Percentiles rank a stretch among this genome's conserved stretches.
Conservation (phyloP, 345 rosid genomes). For the Syzygium jambos region DNA sequence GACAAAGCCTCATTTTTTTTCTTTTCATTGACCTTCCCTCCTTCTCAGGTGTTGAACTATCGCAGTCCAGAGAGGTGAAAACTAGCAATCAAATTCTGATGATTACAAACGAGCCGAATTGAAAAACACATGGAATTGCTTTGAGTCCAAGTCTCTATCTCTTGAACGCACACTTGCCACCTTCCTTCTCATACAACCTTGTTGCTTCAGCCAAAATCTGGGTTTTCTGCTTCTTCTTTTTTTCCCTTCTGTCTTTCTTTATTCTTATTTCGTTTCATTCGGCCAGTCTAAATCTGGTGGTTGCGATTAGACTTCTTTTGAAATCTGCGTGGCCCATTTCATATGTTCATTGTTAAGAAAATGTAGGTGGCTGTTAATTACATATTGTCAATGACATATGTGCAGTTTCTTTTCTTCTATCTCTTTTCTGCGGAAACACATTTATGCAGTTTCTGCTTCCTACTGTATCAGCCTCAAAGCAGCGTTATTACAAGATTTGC, state of each 20-base stretch:
- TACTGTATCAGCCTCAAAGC: neutral
- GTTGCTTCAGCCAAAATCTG: neutral
- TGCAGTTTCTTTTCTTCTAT: neutral
- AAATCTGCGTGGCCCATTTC: neutral
- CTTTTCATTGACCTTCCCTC: neutral
- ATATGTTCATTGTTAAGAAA: neutral
- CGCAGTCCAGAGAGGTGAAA: constrained; percentile 21
- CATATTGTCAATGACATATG: neutral
- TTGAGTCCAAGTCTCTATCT: neutral
- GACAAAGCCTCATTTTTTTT: neutral
- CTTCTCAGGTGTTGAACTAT: constrained; percentile 18
- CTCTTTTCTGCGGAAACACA: neutral
- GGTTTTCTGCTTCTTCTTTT: neutral
- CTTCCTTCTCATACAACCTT: neutral
- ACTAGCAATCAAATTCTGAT: constrained; percentile 9
- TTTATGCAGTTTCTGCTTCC: neutral
- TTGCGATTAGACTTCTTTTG: neutral
- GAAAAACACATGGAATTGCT: neutral
- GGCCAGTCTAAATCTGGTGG: neutral
- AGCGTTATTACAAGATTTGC: neutral
- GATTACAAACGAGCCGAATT: neutral
- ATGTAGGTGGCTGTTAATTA: neutral
- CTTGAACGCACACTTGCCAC: neutral
- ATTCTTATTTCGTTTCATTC: neutral
- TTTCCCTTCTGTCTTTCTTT: neutral